Base-by-base conservation (phyloP, 306 rosid genomes). In the Senna tora region DNA sequence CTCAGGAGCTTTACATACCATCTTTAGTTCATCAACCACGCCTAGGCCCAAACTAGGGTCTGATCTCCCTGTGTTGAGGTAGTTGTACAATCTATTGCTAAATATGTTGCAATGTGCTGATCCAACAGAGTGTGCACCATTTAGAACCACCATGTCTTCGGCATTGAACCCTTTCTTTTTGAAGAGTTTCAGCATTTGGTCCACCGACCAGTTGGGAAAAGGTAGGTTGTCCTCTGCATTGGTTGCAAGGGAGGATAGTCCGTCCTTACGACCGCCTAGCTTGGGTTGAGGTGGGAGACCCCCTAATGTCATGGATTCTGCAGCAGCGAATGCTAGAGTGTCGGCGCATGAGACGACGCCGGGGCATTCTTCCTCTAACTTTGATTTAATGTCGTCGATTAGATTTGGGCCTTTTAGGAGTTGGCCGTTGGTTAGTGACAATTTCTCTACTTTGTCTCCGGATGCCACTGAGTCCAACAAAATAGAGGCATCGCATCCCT, bases 401-500 rank as follows among this genome's bases (percentile, higher is more conserved):
- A 85, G 0, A 13, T 92, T 87, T 0, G 79, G 10, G 0, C 93
- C 96, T 63, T 74, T 80, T 2, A 92, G 71, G 20, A 65, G 75
- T 1, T 8, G 2, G 4, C 83, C 85, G 39, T 85, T 90, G 12
- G 74, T 73, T 13, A 64, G 10, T 9, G 96, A 74, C 10, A 15
- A 4, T 67, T 86, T 92, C 79, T 92, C 98, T 6, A 88, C 88
- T 0, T 34, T 53, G 2, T 82, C 85, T 0, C 81, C 78, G 0
- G 68, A 5, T 5, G 69, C 75, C 2, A 84, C 14, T 7, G 30
- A 20, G 60, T 90, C 98, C 71, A 92, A 60, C 79, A 90, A 71
- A 57, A 92, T 8, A 0, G 98, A 92, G 11, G 88, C 90, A 77
- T 92, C 98, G n/a, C 98, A 92, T 1, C 96, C 98, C 98, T 92